Base-by-base conservation (phyloP, 1,284 basidiomycete genomes). In the Peniophora sp. region DNA sequence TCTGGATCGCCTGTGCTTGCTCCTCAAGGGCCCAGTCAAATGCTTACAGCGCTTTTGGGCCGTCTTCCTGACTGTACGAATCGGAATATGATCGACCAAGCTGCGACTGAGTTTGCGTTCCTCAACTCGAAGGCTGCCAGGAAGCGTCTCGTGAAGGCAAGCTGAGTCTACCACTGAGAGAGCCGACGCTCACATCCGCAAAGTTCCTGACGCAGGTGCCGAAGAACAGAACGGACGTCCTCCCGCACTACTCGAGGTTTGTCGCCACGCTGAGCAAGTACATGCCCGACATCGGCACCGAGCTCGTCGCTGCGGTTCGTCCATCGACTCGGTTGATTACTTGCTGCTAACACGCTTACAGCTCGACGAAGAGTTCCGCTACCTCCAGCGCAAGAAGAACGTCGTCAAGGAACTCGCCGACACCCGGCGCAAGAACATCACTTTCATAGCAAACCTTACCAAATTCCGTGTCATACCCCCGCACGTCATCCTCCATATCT, bases 331-430 rank as follows among this genome's bases (percentile, higher is more conserved):
- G 23, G 27, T 22, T 32, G 32, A 14, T 50, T 34, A 1, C 17
- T 24, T 56, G 25, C 50, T n/a, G 34, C 49, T 53, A 52, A 49
- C 41, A 20, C 23, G 38, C 12, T 16, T 23, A 17, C 60, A 97
- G 93, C 79, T 99, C 47, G 94, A 98, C 59, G 93, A 97, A 57
- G 95, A 99, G 64, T 94, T 99, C 64, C 82, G 92, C 16, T 98
- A 97, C 63, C 71, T 99, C n/a, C 96, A 98, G 61, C 77, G 87
- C 51, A 98, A 97, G 73, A 90, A 89, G 69, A 93, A 92, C 50
- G 83, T 92, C 1, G 83, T 94, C 25, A 90, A 89, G 60, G 95
- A 97, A 61, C 74, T 98, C 8, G 75, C 88, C 19, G 89, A 94
- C 68, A 77, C 85, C 27, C 78, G 96, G 43, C 72, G 90, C 52